Evolutionary conservation across 2,329 filamentous ascomycete genomes (phyloP).

Genomic region (Pseudogymnoascus sp.): DNA sequence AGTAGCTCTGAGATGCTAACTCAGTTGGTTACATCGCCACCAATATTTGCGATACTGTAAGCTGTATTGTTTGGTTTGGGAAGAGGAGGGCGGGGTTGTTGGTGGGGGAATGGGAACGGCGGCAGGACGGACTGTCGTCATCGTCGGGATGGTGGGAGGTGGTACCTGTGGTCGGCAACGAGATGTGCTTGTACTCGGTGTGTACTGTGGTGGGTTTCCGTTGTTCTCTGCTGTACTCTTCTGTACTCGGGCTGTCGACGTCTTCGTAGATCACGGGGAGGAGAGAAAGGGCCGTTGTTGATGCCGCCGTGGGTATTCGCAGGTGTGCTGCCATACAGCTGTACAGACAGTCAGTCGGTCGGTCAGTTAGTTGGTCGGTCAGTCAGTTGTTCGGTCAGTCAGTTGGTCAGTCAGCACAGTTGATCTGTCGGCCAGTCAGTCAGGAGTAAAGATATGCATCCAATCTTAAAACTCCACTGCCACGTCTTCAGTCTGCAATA

Average conservation of each 20-base stretch:
- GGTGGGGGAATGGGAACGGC: not conserved
- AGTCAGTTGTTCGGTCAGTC: no score
- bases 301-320: no score
- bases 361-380: no score
- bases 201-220: not conserved
- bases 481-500: not conserved
- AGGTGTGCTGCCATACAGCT: not conserved
- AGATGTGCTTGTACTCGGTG: not conserved
- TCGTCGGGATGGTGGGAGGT: not conserved
- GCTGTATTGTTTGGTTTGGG: no score
- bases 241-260: not conserved
- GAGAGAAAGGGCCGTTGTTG: not conserved
- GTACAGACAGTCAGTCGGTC: not conserved
- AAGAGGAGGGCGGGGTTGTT: not conserved
- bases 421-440: not conserved
- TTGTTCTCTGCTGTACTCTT: not conserved
- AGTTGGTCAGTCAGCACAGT: no score
- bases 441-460: not conserved
- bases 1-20: not conserved
- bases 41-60: no score
- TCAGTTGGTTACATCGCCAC: not conserved
- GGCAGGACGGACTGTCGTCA: not conserved
- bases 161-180: not conserved
- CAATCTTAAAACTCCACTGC: not conserved
- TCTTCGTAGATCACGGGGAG: not conserved